phyloP scores from a whole-genome alignment of 805 yeast species.

The Kockiozyma suomiensis region DNA sequence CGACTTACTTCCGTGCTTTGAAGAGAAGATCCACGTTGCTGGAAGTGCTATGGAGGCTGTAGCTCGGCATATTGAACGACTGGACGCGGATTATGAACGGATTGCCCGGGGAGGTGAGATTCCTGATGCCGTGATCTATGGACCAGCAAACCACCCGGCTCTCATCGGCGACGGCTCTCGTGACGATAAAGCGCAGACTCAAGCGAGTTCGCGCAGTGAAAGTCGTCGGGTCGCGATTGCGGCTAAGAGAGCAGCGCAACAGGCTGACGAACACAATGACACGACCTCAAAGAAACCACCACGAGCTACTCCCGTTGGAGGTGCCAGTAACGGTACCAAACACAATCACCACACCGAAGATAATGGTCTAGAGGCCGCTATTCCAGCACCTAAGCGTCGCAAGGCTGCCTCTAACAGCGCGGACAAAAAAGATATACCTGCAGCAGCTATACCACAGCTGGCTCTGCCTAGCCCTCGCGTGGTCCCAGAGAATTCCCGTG shows the following conservation, averaged over 20 bases:
- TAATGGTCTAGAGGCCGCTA: neutral
- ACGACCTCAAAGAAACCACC: slow-evolving; percentile 9
- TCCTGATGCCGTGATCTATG: slow-evolving; percentile 75
- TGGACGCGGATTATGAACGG: slow-evolving; percentile 78
- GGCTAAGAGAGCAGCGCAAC: slow-evolving; percentile 65
- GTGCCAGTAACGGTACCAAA: neutral
- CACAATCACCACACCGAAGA: neutral
- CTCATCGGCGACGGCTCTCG: slow-evolving; percentile 51
- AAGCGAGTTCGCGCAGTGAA: slow-evolving; percentile 78
- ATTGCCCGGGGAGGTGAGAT: slow-evolving; percentile 71
- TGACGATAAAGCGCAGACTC: slow-evolving; percentile 59
- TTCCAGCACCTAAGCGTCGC: slow-evolving; percentile 31
- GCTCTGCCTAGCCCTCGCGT: slow-evolving; percentile 1
- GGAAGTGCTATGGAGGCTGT: slow-evolving; percentile 83
- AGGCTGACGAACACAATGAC: slow-evolving; percentile 4
- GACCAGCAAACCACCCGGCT: slow-evolving; percentile 90
- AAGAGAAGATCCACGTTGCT: slow-evolving; percentile 97
- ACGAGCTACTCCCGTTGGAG: neutral
- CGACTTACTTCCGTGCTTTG: slow-evolving; percentile 87
- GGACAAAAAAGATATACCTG: slow-evolving; percentile 27
- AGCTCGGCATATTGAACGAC: slow-evolving; percentile 64
- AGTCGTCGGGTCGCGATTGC: slow-evolving; percentile 90
- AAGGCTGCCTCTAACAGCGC: slow-evolving; percentile 29
- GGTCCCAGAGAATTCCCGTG: slow-evolving; percentile 1
- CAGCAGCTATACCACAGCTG: slow-evolving; percentile 18